A percentile compares a stretch with the other conserved stretches of the same genome.
Evolutionary conservation across 148 eudicot species (phyloP).

Genomic region (Persicaria tinctoria): DNA sequence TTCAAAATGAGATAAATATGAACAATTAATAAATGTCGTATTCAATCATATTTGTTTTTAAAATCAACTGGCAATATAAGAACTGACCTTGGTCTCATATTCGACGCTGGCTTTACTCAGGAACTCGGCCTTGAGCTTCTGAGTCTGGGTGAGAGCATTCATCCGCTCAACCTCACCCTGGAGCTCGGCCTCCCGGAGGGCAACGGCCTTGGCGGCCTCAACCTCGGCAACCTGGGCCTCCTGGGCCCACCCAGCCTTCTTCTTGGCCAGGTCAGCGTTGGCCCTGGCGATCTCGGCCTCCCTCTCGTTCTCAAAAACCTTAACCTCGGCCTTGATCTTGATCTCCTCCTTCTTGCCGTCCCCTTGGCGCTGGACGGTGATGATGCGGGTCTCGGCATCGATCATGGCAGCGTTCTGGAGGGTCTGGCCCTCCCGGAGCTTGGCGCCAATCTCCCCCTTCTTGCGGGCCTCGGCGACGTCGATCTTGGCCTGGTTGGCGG

Average conservation of each 20-base stretch:
- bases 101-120: constrained; percentile 49
- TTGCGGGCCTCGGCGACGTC: constrained; percentile 46
- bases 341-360: constrained; percentile 36
- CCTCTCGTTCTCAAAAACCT: constrained; percentile 37
- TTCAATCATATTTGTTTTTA: too few relatives aligned
- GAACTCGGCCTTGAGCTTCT: constrained; percentile 43
- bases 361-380: constrained; percentile 29
- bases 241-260: constrained; percentile 39
- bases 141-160: constrained; percentile 47
- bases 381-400: constrained; percentile 41
- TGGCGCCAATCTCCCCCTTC: constrained; percentile 41
- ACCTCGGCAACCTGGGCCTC: constrained; percentile 41
- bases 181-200: constrained; percentile 38
- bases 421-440: constrained; percentile 33
- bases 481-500: constrained; percentile 45
- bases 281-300: constrained; percentile 44
- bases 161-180: constrained; percentile 40
- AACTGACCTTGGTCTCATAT: constrained; percentile 46
- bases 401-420: constrained; percentile 40
- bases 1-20: too few relatives aligned
- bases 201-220: constrained; percentile 40
- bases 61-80: too few relatives aligned
- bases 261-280: constrained; percentile 28
- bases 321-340: constrained; percentile 28
- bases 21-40: too few relatives aligned